phyloP scores from a whole-genome alignment of 352 stramenopile species.

The Globisporangium carolinianum region DNA sequence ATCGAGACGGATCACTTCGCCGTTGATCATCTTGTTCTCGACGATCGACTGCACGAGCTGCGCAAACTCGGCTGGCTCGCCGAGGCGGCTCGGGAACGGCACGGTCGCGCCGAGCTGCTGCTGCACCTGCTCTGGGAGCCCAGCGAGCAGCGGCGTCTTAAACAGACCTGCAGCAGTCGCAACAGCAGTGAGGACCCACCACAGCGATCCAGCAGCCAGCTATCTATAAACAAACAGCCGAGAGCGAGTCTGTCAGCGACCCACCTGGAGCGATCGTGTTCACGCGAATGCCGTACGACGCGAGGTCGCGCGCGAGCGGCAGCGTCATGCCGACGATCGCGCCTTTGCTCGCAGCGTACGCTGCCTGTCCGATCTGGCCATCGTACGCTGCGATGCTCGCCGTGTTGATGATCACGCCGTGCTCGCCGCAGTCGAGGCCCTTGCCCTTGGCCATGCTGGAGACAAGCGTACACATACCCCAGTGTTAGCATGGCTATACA shows the following conservation, averaged over 20 bases:
- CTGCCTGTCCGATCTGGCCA: slow-evolving; percentile 95
- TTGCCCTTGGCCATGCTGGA: slow-evolving; percentile 81
- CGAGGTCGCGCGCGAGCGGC: slow-evolving; percentile 93
- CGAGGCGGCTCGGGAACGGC: slow-evolving; percentile 94
- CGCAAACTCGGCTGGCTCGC: slow-evolving; percentile 93
- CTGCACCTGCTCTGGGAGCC: slow-evolving; percentile 93
- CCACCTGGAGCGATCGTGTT: slow-evolving; percentile 94
- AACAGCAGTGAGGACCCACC: background rate
- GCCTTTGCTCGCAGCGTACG: slow-evolving; percentile 96
- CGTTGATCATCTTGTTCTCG: slow-evolving; percentile 98
- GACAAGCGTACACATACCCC: background rate
- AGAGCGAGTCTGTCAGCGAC: background rate
- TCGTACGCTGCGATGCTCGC: slow-evolving; percentile 97
- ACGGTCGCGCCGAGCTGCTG: slow-evolving; percentile 90
- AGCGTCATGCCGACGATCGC: slow-evolving; percentile 97
- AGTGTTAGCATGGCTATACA: background rate
- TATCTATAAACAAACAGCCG: background rate
- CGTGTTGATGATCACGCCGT: slow-evolving; percentile 98
- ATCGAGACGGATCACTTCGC: slow-evolving; percentile 96
- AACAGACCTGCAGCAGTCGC: slow-evolving; percentile 81
- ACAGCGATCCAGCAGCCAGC: background rate
- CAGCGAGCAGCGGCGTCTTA: slow-evolving; percentile 93
- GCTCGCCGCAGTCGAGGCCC: slow-evolving; percentile 71
- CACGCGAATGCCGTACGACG: slow-evolving; percentile 91
- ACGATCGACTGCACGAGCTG: slow-evolving; percentile 94